phyloP scores from a whole-genome alignment of 495 filamentous ascomycete species.

The Aspergillus cristatus region DNA sequence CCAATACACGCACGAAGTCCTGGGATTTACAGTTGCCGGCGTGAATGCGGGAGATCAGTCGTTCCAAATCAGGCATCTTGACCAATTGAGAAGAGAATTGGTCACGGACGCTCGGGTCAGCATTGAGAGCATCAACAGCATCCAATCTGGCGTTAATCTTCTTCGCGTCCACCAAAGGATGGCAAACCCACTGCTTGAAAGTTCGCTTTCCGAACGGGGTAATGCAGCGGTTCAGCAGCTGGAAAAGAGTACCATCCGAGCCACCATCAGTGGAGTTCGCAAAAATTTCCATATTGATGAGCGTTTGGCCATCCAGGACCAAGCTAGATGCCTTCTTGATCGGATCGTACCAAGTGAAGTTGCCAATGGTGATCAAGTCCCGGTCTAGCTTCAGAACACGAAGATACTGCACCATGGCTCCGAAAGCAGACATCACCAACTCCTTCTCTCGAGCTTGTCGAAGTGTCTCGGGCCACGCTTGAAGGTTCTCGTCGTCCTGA shows the following conservation, averaged over 20 bases:
- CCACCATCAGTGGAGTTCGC: slow-evolving; percentile 88
- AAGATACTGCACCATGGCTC: slow-evolving; percentile 82
- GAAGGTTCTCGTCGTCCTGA: slow-evolving; percentile 48
- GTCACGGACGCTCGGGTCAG: slow-evolving; percentile 66
- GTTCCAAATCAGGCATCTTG: slow-evolving; percentile 90
- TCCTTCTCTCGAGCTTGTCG: slow-evolving; percentile 68
- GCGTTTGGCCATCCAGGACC: slow-evolving; percentile 89
- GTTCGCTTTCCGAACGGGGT: slow-evolving; percentile 96
- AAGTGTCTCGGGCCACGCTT: slow-evolving; percentile 75
- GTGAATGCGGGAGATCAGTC: slow-evolving; percentile 90
- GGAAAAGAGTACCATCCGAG: slow-evolving; percentile 77
- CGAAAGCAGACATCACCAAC: slow-evolving; percentile 84
- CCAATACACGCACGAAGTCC: slow-evolving; percentile 88
- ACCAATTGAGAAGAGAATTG: slow-evolving; percentile 76
- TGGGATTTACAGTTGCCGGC: slow-evolving; percentile 78
- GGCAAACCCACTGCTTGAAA: slow-evolving; percentile 96
- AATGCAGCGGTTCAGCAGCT: slow-evolving; percentile 84
- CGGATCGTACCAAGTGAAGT: slow-evolving; percentile 87
- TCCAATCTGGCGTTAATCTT: slow-evolving; percentile 94
- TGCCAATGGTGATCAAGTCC: slow-evolving; percentile 79
- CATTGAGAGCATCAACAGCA: slow-evolving; percentile 87
- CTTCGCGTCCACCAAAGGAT: slow-evolving; percentile 75
- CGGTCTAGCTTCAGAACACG: slow-evolving; percentile 81
- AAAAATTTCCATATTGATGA: slow-evolving; percentile 97
- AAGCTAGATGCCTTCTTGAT: slow-evolving; percentile 89